A percentile compares a stretch with the other conserved stretches of the same genome.
phyloP scores from a whole-genome alignment of 768 basidiomycete species.

The Termitomyces sp. region DNA sequence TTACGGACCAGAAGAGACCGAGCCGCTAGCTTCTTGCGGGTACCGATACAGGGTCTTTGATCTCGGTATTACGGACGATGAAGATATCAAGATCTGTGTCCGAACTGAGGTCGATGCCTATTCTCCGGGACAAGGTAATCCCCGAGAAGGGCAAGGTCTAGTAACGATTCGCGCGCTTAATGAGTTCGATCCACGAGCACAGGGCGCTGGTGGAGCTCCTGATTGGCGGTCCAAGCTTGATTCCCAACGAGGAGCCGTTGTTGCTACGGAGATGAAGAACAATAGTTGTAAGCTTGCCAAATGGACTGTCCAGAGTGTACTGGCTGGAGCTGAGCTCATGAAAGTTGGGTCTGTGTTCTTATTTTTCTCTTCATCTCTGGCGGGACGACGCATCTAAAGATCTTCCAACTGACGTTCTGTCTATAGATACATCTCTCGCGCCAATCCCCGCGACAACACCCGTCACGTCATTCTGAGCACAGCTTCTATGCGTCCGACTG shows the following conservation, averaged over 20 bases:
- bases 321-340: slow-evolving; percentile 94
- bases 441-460: slow-evolving; percentile 89
- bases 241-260: slow-evolving; percentile 94
- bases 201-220: slow-evolving; percentile 92
- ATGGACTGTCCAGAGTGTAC: slow-evolving; percentile 93
- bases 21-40: slow-evolving; percentile 92
- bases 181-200: slow-evolving; percentile 90
- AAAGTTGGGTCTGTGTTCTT: slow-evolving; percentile 82
- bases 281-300: slow-evolving; percentile 97
- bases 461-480: slow-evolving; percentile 96
- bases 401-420: slow-evolving; percentile 8
- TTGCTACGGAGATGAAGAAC: slow-evolving; percentile 99
- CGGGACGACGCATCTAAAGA: background rate
- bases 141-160: slow-evolving; percentile 68
- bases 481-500: slow-evolving; percentile 89
- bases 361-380: background rate
- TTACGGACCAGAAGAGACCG: slow-evolving; percentile 90
- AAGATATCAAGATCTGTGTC: slow-evolving; percentile 87
- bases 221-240: slow-evolving; percentile 99
- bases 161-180: slow-evolving; percentile 94
- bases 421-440: slow-evolving; percentile 88
- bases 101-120: slow-evolving; percentile 97
- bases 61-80: slow-evolving; percentile 85
- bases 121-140: slow-evolving; percentile 55
- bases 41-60: slow-evolving; percentile 97